phyloP scores from a whole-genome alignment of 352 stramenopile species.

The Globisporangium acanthophoron region DNA sequence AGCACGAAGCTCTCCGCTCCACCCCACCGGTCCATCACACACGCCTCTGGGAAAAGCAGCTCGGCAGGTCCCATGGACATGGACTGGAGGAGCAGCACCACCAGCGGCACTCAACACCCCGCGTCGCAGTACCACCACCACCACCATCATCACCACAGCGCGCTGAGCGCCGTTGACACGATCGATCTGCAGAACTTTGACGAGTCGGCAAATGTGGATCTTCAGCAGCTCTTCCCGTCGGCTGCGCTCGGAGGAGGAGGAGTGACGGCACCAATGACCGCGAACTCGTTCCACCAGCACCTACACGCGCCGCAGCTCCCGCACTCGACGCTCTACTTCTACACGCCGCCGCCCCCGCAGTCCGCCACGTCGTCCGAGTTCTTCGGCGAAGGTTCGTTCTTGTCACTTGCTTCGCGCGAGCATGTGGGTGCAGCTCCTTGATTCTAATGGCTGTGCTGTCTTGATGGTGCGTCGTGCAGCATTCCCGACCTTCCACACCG shows the following conservation, averaged over 20 bases:
- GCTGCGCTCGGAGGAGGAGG: neutral
- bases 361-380: slow-evolving; percentile 4
- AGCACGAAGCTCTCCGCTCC: too few relatives aligned
- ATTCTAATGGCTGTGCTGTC: neutral
- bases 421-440: neutral
- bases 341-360: slow-evolving; percentile 5
- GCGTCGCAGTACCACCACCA: neutral
- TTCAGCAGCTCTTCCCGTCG: slow-evolving; percentile 17
- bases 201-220: slow-evolving; percentile 12
- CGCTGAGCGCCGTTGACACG: slow-evolving; percentile 9
- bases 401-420: too few relatives aligned
- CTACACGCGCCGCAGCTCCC: slow-evolving; percentile 1
- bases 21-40: slow-evolving; percentile 1
- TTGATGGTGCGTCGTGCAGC: neutral
- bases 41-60: slow-evolving; percentile 9
- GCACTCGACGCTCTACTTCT: slow-evolving; percentile 5
- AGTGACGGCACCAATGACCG: neutral
- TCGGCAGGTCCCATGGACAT: slow-evolving; percentile 12
- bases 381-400: slow-evolving; percentile 10
- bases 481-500: slow-evolving; percentile 10
- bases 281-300: slow-evolving; percentile 4
- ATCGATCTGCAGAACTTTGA: slow-evolving; percentile 19
- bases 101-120: neutral
- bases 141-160: neutral
- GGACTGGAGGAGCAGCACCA: slow-evolving; percentile 18